Conservation (phyloP, 1,284 basidiomycete genomes). For the Naganishia sp. region DNA sequence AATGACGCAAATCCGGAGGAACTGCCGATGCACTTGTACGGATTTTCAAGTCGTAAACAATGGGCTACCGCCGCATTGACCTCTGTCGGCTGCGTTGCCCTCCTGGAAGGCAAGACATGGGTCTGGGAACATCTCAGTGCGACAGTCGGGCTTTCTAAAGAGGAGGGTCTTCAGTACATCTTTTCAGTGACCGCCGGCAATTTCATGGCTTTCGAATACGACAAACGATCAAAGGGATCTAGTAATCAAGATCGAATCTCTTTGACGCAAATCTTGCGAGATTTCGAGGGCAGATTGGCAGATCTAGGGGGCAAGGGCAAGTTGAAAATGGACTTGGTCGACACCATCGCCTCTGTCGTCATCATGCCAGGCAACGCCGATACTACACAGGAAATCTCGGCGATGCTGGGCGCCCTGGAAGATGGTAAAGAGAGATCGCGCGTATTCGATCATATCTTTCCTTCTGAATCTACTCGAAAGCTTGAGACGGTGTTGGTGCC, state of each 20-base stretch:
- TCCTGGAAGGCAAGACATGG: constrained; percentile 9
- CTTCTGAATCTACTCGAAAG: too few species aligned
- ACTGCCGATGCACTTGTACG: constrained; percentile 65
- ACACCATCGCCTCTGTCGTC: constrained; percentile 16
- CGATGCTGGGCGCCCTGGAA: not conserved
- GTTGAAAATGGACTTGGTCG: constrained; percentile 1
- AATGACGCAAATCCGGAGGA: constrained; percentile 61
- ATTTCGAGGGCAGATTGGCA: constrained; percentile 1
- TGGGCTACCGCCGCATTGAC: constrained; percentile 29
- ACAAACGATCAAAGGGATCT: not conserved
- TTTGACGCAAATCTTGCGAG: constrained; percentile 3
- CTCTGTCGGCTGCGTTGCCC: constrained; percentile 5
- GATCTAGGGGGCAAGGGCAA: constrained; percentile 3
- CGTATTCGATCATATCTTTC: constrained; percentile 1
- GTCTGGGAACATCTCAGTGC: constrained; percentile 22
- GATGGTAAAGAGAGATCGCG: not conserved
- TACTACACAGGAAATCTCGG: not conserved
- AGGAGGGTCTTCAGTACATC: constrained; percentile 19
- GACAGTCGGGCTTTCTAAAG: constrained; percentile 16
- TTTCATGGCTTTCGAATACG: not conserved
- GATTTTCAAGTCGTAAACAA: constrained; percentile 40
- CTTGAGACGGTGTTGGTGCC: constrained; percentile 23
- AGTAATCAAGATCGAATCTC: not conserved
- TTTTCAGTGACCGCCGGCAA: constrained; percentile 14
- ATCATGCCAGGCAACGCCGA: constrained; percentile 13